Percentiles rank a stretch among this genome's conserved stretches.
Evolutionary conservation across 495 filamentous ascomycete species (phyloP).

Genomic region (Penicillium subrubescens): DNA sequence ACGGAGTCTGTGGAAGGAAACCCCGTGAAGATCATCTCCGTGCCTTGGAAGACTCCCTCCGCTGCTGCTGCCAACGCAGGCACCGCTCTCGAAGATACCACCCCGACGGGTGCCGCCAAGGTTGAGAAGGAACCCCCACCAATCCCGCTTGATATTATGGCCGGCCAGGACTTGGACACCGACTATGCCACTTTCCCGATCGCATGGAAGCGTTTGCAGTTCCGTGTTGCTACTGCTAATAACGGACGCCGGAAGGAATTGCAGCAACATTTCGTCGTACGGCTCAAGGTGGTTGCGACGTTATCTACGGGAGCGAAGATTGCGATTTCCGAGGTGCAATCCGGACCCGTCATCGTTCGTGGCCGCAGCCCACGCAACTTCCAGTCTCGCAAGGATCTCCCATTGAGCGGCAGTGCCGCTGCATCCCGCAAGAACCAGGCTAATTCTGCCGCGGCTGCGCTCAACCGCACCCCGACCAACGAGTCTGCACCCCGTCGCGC

Average conservation of each 20-base stretch:
- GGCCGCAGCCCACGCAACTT: constrained; percentile 81
- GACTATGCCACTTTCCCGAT: constrained; percentile 81
- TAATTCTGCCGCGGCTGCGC: constrained; percentile 32
- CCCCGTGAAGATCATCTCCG: constrained; percentile 84
- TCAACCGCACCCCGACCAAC: constrained; percentile 50
- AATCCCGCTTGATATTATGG: constrained; percentile 72
- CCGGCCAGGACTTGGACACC: constrained; percentile 74
- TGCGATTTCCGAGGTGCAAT: constrained; percentile 69
- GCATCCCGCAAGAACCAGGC: constrained; percentile 61
- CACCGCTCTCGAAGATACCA: constrained; percentile 48
- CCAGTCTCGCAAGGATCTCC: constrained; percentile 74
- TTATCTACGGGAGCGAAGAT: constrained; percentile 68
- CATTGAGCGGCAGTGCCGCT: constrained; percentile 68
- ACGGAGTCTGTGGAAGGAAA: constrained; percentile 91
- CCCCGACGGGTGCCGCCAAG: constrained; percentile 56
- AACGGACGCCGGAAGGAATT: constrained; percentile 78
- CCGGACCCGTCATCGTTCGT: constrained; percentile 75
- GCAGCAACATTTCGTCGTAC: constrained; percentile 79
- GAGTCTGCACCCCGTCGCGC: constrained; percentile 45
- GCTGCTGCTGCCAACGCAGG: constrained; percentile 60
- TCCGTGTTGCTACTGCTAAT: constrained; percentile 87
- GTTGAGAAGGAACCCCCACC: constrained; percentile 66
- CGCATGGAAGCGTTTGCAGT: constrained; percentile 89
- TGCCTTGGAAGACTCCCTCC: constrained; percentile 83
- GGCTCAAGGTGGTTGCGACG: constrained; percentile 72